Percentiles rank a stretch among this genome's conserved stretches.
Evolutionary conservation across 2,329 filamentous ascomycete genomes (phyloP).

Genomic region (Arthroderma sp.): DNA sequence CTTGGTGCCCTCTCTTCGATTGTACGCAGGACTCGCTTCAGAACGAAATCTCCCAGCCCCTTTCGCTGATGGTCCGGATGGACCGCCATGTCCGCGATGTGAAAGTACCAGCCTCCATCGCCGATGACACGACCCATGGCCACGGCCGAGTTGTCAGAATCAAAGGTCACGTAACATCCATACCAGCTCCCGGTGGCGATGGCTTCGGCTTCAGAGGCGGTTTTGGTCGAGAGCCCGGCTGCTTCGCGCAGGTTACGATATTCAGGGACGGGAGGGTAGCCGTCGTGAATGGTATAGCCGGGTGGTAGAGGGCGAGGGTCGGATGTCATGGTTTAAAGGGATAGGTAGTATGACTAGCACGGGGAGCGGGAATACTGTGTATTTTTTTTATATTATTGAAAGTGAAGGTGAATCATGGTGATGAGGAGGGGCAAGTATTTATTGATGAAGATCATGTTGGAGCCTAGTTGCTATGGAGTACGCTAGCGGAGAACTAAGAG

Average conservation of each 20-base stretch:
- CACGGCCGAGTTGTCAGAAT: constrained; percentile 16
- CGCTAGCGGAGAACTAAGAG: too few relatives aligned
- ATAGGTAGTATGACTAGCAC: too few relatives aligned
- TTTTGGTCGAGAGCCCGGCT: constrained; percentile 27
- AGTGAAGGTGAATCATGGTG: too few relatives aligned
- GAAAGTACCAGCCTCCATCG: constrained; percentile 41
- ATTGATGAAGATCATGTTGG: too few relatives aligned
- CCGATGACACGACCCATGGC: constrained; percentile 41
- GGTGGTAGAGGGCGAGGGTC: constrained; percentile 14
- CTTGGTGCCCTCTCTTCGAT: constrained; percentile 29
- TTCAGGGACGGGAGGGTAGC: constrained; percentile 22
- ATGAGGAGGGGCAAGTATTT: too few relatives aligned
- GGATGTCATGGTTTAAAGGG: neutral
- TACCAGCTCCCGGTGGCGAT: constrained; percentile 31
- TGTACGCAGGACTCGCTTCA: constrained; percentile 31
- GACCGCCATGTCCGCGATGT: constrained; percentile 40
- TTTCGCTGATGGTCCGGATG: constrained; percentile 36
- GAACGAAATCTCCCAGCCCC: constrained; percentile 35
- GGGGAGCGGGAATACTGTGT: too few relatives aligned
- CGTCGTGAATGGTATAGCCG: constrained; percentile 25
- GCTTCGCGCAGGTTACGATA: constrained; percentile 28
- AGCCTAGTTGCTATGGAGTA: too few relatives aligned
- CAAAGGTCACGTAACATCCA: constrained; percentile 28
- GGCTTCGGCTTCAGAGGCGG: constrained; percentile 23
- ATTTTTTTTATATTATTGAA: too few relatives aligned